Percentiles rank a stretch among this genome's conserved stretches.
These are phyloP conservation scores for Salicornia ramosissima DNA, from an alignment of 148 eudicot species.

Conservation along the genomic window DNA sequence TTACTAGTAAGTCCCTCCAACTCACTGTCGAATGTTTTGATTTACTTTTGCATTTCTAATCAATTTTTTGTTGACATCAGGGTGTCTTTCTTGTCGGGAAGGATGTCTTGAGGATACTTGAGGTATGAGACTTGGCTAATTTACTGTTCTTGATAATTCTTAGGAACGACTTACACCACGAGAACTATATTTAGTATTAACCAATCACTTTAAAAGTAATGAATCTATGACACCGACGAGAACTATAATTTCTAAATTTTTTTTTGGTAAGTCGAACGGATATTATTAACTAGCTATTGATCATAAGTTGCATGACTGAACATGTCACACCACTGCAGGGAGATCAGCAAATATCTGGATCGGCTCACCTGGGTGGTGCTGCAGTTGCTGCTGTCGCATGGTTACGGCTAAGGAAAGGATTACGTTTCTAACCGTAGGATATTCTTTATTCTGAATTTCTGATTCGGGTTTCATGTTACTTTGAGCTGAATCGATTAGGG, in stretches of 20 bases:
- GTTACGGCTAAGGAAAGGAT: constrained; percentile 38
- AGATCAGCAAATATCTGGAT: constrained; percentile 56
- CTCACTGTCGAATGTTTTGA: not conserved
- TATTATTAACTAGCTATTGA: no score
- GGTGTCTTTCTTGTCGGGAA: constrained; percentile 68
- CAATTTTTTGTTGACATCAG: constrained; percentile 33
- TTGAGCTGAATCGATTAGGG: not conserved
- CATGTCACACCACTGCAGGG: constrained; percentile 44
- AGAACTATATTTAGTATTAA: not conserved
- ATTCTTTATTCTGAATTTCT: not conserved
- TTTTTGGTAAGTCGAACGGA: no score
- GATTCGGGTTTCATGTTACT: not conserved
- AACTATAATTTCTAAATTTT: no score
- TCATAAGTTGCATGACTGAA: not conserved
- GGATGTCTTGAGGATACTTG: constrained; percentile 55
- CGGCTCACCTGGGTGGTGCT: constrained; percentile 87
- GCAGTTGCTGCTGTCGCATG: constrained; percentile 67
- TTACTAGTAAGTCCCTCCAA: constrained; percentile 44
- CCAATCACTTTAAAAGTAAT: not conserved
- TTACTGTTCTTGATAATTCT: not conserved
- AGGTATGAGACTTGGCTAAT: constrained; percentile 38
- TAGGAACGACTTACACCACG: not conserved
- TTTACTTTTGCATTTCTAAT: constrained; percentile 12
- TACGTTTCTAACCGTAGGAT: constrained; percentile 31
- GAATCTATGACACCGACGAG: no score